phyloP scores from a whole-genome alignment of 2,329 filamentous ascomycete genomes.

The Aspergillus tanneri region DNA sequence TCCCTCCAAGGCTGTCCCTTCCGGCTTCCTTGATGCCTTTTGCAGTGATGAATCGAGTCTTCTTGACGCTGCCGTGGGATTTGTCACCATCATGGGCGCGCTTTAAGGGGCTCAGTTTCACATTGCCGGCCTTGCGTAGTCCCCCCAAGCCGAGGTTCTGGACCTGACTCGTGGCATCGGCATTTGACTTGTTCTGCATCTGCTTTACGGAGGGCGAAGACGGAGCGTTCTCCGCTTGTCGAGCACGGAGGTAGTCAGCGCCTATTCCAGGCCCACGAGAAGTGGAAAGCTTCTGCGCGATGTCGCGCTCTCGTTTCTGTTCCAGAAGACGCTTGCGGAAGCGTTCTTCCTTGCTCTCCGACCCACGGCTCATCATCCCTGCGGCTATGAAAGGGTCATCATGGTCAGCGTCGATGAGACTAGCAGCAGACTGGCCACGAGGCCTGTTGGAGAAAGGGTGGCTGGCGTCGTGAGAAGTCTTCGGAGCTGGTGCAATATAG shows the following conservation, averaged over 20 bases:
- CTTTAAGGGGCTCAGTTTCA: constrained; percentile 44
- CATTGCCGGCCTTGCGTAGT: constrained; percentile 38
- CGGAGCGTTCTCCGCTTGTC: constrained; percentile 26
- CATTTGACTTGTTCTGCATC: not conserved
- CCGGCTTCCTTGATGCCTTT: constrained; percentile 76
- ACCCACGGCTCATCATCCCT: constrained; percentile 41
- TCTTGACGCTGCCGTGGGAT: constrained; percentile 50
- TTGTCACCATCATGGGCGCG: constrained; percentile 37
- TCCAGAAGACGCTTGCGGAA: constrained; percentile 43
- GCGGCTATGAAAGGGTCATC: constrained; percentile 45
- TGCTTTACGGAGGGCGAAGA: constrained; percentile 11
- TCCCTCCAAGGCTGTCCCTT: constrained; percentile 65
- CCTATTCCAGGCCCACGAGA: constrained; percentile 38
- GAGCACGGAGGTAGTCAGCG: constrained; percentile 46
- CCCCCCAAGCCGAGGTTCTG: constrained; percentile 25
- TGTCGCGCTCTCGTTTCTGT: constrained; percentile 47
- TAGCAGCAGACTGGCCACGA: constrained; percentile 37
- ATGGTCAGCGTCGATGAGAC: constrained; percentile 42
- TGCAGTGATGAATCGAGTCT: constrained; percentile 76
- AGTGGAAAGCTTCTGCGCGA: constrained; percentile 42
- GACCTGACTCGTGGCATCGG: constrained; percentile 4
- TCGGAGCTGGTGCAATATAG: constrained; percentile 43
- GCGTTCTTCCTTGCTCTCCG: constrained; percentile 43
- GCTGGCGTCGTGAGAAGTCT: constrained; percentile 16
- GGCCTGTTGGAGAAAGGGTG: constrained; percentile 24